These are phyloP conservation scores for Dipodascopsis uninucleata DNA, from an alignment of 805 yeast species.

Conservation along the genomic window DNA sequence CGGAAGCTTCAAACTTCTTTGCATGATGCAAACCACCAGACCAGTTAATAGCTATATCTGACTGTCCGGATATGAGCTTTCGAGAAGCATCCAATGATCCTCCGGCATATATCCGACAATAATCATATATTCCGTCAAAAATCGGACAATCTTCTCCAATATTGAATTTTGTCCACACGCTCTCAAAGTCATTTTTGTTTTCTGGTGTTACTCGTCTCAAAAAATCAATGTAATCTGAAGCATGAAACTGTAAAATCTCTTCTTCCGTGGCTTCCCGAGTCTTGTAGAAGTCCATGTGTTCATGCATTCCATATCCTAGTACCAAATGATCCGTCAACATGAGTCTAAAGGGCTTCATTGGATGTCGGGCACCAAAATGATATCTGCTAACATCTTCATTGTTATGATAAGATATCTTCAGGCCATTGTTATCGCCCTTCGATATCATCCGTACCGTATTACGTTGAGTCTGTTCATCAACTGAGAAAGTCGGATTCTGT, in stretches of 20 bases:
- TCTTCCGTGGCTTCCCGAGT: constrained; percentile 79
- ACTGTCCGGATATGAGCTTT: constrained; percentile 71
- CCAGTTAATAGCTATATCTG: constrained; percentile 89
- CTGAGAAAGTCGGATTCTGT: constrained; percentile 13
- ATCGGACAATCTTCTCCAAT: constrained; percentile 91
- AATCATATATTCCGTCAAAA: constrained; percentile 73
- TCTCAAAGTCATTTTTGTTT: constrained; percentile 20
- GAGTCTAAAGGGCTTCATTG: constrained; percentile 96
- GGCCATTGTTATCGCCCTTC: constrained; percentile 9
- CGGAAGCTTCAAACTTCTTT: constrained; percentile 82
- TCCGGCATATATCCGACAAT: constrained; percentile 77
- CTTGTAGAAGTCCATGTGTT: constrained; percentile 82
- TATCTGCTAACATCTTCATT: constrained; percentile 68
- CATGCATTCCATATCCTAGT: constrained; percentile 76
- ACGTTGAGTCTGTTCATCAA: constrained; percentile 14
- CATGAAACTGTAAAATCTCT: constrained; percentile 77
- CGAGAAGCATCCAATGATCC: constrained; percentile 90
- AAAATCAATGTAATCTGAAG: constrained; percentile 80
- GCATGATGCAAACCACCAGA: constrained; percentile 95
- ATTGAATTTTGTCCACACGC: constrained; percentile 62
- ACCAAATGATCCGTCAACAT: constrained; percentile 93
- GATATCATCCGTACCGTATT: constrained; percentile 17
- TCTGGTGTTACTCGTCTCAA: constrained; percentile 43
- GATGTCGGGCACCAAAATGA: constrained; percentile 89
- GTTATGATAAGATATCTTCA: constrained; percentile 70